Evolutionary conservation across 148 eudicot genomes (phyloP).

Genomic region (Selenicereus undatus): DNA sequence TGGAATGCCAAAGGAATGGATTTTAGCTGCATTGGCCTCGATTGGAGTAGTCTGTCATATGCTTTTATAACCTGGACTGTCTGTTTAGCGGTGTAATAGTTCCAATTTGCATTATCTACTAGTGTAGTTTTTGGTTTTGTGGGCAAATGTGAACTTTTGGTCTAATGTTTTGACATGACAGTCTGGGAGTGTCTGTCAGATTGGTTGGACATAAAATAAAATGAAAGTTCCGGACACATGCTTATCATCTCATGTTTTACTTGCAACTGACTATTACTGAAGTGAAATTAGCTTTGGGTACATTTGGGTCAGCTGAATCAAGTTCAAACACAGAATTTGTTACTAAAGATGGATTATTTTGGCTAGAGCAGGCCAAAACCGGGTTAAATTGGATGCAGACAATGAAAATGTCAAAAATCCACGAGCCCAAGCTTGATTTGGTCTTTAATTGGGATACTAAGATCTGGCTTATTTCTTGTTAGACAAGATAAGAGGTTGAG

Average conservation of each 20-base stretch:
- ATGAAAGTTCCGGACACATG: neutral
- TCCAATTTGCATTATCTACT: neutral
- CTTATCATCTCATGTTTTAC: neutral
- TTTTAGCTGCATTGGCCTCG: slow-evolving; percentile 1
- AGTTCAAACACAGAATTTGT: neutral
- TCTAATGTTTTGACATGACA: neutral
- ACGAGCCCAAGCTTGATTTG: neutral
- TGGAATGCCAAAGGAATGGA: neutral
- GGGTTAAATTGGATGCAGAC: neutral
- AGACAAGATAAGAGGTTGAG: neutral
- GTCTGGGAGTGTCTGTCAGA: neutral
- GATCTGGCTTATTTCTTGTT: neutral
- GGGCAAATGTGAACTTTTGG: neutral
- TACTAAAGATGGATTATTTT: neutral
- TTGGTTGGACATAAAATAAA: neutral
- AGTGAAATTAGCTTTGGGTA: neutral
- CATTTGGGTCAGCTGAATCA: neutral
- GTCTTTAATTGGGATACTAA: neutral
- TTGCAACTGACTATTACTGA: neutral
- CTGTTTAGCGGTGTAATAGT: neutral
- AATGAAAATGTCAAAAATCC: neutral
- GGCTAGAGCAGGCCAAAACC: neutral
- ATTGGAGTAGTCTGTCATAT: slow-evolving; percentile 1
- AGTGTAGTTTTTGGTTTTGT: neutral
- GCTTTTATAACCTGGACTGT: neutral